Base-by-base conservation (phyloP, 352 stramenopile genomes). In the Globisporangium yorkense region DNA sequence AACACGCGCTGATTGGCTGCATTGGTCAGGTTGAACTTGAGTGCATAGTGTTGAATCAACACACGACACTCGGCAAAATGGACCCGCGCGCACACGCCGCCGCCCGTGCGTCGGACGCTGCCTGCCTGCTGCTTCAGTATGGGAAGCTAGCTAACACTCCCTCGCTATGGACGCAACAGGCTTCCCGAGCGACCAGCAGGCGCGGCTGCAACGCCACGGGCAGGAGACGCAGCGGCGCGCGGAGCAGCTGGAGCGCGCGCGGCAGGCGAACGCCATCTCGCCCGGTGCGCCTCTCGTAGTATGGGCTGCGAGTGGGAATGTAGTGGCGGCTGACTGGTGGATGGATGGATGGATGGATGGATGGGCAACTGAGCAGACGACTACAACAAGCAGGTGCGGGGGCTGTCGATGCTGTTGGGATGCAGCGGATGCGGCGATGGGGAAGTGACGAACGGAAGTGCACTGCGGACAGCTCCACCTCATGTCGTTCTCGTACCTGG, bases 401-500 rank as follows among this genome's bases (percentile, higher is more conserved):
- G 4, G 2, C 49, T 18, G 5, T 37, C n/a, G 24, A 12, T 39
- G 8, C 33, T 39, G 15, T 10, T 47, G 29, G 3, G 27, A n/a
- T 21, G 20, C 37, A 27, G 27, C 24, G 24, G 24, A 27, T 27
- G 24, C 24, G 24, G 6, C 4, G 12, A 5, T 18, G 4, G 18
- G 20, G 0, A 13, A 7, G 12, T 41, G n/a, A 33, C 24, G 40
- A 24, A 43, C 37, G 15, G 2, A 29, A 18, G 43, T 21, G 21
- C 3, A 24, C n/a, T 10, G 18, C 6, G 16, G 10, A n/a, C 43
- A 81, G 72, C 39, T 79, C 16, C 72, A 82, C n/a, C 43, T 82
- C 20, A 72, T 66, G 52, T 79, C 72, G 29, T 82, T 82, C 50
- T 72, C 72, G 51, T 82, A 75, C 49, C 59, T 82, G 12, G 72